These are phyloP conservation scores for Microbotryomycetes sp. DNA, from an alignment of 1,284 basidiomycete genomes.

Conservation along the genomic window DNA sequence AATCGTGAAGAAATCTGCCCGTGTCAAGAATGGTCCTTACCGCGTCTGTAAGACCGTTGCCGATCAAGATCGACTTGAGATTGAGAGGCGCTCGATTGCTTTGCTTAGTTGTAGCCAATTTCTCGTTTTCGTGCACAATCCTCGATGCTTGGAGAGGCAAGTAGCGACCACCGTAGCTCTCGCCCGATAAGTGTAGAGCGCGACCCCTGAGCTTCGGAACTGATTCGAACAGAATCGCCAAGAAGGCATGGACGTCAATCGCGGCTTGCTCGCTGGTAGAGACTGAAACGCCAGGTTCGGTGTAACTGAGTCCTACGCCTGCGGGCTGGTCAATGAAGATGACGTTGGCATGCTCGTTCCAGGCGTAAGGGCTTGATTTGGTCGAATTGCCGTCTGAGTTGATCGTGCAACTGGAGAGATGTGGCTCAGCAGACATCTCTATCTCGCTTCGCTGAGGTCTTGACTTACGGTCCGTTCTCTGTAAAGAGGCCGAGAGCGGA, in stretches of 20 bases:
- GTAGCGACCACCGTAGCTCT: slow-evolving; percentile 56
- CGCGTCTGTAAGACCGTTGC: slow-evolving; percentile 51
- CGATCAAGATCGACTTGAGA: slow-evolving; percentile 70
- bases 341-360: slow-evolving; percentile 41
- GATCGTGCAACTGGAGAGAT: slow-evolving; percentile 41
- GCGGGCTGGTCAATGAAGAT: slow-evolving; percentile 37
- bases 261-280: slow-evolving; percentile 38
- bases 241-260: slow-evolving; percentile 40
- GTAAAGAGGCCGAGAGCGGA: slow-evolving; percentile 47
- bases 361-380: slow-evolving; percentile 41
- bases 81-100: slow-evolving; percentile 58
- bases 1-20: neutral
- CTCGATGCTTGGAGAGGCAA: slow-evolving; percentile 73
- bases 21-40: slow-evolving; percentile 6
- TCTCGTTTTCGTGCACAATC: slow-evolving; percentile 67
- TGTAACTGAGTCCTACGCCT: slow-evolving; percentile 42
- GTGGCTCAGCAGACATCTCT: slow-evolving; percentile 16
- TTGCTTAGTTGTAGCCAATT: slow-evolving; percentile 43
- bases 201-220: slow-evolving; percentile 38
- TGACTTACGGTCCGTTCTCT: slow-evolving; percentile 45
- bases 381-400: slow-evolving; percentile 45
- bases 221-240: slow-evolving; percentile 41
- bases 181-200: slow-evolving; percentile 22
- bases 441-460: neutral
- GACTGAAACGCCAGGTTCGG: slow-evolving; percentile 36